These are phyloP conservation scores for Hyphopichia khmerensis DNA, from an alignment of 1,139 yeast species.

Conservation along the genomic window DNA sequence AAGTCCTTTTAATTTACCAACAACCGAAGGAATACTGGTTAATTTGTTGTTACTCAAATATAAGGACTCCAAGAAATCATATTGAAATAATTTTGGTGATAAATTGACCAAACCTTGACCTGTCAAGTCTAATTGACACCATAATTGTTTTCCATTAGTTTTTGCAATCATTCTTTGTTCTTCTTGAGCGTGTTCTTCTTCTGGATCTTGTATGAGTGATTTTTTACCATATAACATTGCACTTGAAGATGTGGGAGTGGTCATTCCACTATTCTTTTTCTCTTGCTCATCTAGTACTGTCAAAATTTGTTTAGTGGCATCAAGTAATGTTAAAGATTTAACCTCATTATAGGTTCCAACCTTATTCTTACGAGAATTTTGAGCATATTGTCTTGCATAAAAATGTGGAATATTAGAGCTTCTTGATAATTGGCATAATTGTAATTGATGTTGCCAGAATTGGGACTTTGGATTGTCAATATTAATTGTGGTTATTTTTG, in stretches of 20 bases:
- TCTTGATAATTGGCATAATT: slow-evolving; percentile 76
- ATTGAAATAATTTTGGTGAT: slow-evolving; percentile 74
- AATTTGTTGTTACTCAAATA: slow-evolving; percentile 87
- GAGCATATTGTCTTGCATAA: slow-evolving; percentile 91
- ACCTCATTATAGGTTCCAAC: slow-evolving; percentile 40
- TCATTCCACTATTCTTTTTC: slow-evolving; percentile 21
- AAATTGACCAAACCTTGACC: slow-evolving; percentile 80
- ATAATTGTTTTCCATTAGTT: slow-evolving; percentile 73
- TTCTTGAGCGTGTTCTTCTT: slow-evolving; percentile 77
- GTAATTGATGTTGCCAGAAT: slow-evolving; percentile 88
- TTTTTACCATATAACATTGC: slow-evolving; percentile 58
- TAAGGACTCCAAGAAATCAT: slow-evolving; percentile 81
- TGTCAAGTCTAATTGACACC: slow-evolving; percentile 93
- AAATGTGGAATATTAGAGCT: slow-evolving; percentile 74
- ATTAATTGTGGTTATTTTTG: slow-evolving; percentile 31
- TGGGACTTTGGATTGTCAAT: slow-evolving; percentile 52
- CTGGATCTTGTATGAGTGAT: slow-evolving; percentile 45
- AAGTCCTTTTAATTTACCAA: slow-evolving; percentile 68
- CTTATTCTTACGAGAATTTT: slow-evolving; percentile 62
- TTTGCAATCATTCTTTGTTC: slow-evolving; percentile 72
- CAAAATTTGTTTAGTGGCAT: slow-evolving; percentile 53
- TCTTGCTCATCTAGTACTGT: slow-evolving; percentile 45
- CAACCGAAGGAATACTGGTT: slow-evolving; percentile 63
- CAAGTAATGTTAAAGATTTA: slow-evolving; percentile 49
- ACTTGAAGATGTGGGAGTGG: slow-evolving; percentile 31